Evolutionary conservation across 176 grass and related monocot species (phyloP).

Genomic region (Zea luxurians): DNA sequence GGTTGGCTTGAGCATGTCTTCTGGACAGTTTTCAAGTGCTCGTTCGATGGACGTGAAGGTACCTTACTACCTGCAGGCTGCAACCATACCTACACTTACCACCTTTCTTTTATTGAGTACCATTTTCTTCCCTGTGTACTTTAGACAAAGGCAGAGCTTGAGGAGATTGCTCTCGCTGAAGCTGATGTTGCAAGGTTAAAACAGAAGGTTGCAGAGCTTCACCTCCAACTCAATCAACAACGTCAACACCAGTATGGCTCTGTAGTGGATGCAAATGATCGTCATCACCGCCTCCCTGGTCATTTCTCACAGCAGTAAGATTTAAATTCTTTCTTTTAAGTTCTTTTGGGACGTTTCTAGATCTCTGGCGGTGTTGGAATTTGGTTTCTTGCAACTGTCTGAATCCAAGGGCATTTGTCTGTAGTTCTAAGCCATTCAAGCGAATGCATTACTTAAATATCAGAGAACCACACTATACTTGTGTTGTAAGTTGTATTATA

Average conservation of each 20-base stretch:
- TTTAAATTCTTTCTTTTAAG: not conserved
- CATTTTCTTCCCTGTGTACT: conserved; percentile 34
- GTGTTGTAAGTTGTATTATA: not conserved
- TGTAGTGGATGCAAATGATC: conserved; percentile 50
- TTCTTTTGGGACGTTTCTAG: conserved; percentile 14
- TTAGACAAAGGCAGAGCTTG: conserved; percentile 91
- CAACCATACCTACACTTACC: conserved; percentile 12
- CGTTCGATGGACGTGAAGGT: conserved; percentile 89
- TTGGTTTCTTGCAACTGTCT: not conserved
- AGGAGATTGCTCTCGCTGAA: conserved; percentile 94
- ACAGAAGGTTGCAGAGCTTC: conserved; percentile 91
- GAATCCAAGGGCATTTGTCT: conserved; percentile 2
- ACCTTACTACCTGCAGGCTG: conserved; percentile 31
- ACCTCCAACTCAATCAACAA: conserved; percentile 98
- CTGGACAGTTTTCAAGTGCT: conserved; percentile 80
- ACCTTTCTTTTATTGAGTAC: conserved; percentile 34
- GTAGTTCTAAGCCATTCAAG: conserved; percentile 28
- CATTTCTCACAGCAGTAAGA: conserved; percentile 90
- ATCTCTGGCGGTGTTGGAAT: conserved; percentile 4
- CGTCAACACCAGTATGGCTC: conserved; percentile 77
- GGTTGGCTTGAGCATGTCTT: conserved; percentile 98
- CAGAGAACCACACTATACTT: conserved; percentile 19
- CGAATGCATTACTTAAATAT: conserved; percentile 1
- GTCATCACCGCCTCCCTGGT: conserved; percentile 61
- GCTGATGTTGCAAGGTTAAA: conserved; percentile 95